Evolutionary conservation across 2,329 filamentous ascomycete species (phyloP), one percentile per base, ranked within the genome.

Genomic region (Alternaria conjuncta): DNA sequence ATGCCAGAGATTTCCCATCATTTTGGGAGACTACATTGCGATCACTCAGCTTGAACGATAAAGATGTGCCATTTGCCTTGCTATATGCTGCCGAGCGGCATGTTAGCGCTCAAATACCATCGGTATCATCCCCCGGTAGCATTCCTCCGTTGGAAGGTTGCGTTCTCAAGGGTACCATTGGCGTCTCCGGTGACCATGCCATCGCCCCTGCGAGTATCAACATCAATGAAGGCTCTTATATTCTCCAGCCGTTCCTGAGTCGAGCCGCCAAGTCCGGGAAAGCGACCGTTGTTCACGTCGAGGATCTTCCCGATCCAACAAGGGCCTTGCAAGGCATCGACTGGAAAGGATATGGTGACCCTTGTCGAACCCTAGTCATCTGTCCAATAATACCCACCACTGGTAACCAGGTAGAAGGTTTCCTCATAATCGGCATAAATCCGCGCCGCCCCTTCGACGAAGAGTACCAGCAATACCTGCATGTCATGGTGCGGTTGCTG

Each of bases 21-120:
- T 94, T 94, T 72, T 95, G 92, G 92, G 81, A 83, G 1, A 84
- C 89, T 65, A 87, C 93, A 0, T 83, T 88, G 36, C 84, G 86
- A 57, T 90, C 90, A 1, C 83, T 95, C 11, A 87, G 90, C 64
- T 88, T 87, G 71, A 93, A 94, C 72, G 88, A 91, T 67, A 85
- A 87, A 57, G 75, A 75, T 55, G 70, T 71, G 2, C 75, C 72
- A 1, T 71, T 76, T 41, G 74, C 71, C 1, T 56, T 77, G 8
- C 30, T 77, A 0, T 77, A 76, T 60, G 68, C 70, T 7, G 65
- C 69, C 6, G 72, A 71, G 46, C 45, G 63, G 18, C 43, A 65
- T 18, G 55, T 55, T 8, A 54, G 56, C 4, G 63, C 69, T 18
- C 65, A 74, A 11, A 57, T 67, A 9, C 58, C 60, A 10, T 65